Evolutionary conservation across 768 basidiomycete species (phyloP).

Genomic region (Hebeloma cylindrosporum): DNA sequence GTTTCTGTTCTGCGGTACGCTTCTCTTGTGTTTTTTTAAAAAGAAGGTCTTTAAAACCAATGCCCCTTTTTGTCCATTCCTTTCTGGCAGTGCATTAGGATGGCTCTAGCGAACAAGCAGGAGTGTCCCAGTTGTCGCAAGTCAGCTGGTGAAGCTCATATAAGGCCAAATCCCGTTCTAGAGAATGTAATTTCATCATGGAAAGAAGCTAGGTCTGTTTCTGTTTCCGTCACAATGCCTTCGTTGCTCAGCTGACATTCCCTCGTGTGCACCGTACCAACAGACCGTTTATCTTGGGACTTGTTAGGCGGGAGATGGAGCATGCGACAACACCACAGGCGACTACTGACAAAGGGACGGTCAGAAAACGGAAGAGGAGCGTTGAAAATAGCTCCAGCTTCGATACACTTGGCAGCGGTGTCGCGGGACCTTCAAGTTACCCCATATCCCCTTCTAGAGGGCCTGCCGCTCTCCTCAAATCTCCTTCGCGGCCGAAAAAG

Average conservation of each 20-base stretch:
- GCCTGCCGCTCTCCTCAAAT: constrained; percentile 14
- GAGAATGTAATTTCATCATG: constrained; percentile 74
- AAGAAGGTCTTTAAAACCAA: constrained; percentile 1
- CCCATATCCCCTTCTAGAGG: constrained; percentile 6
- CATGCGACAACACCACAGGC: constrained; percentile 4
- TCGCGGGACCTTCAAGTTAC: constrained; percentile 25
- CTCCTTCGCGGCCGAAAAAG: constrained; percentile 22
- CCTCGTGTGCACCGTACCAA: constrained; percentile 4
- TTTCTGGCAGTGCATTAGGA: constrained; percentile 63
- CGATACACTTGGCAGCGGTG: constrained; percentile 21
- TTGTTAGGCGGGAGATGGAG: constrained; percentile 37
- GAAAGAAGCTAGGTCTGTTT: constrained; percentile 62
- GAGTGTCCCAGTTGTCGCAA: constrained; percentile 77
- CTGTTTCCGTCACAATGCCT: neutral
- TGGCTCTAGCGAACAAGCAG: constrained; percentile 53
- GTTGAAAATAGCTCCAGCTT: constrained; percentile 22
- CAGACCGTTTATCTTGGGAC: constrained; percentile 45
- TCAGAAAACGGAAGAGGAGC: constrained; percentile 37
- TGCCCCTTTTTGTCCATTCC: constrained; percentile 1
- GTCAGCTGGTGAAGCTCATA: constrained; percentile 53
- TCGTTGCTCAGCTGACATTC: constrained; percentile 2
- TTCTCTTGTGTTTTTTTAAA: constrained; percentile 1
- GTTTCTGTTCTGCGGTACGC: constrained; percentile 75
- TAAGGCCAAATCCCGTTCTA: constrained; percentile 67
- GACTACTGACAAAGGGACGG: constrained; percentile 15